Conservation (phyloP, 331 rosid genomes). For the Cydonia oblonga region DNA sequence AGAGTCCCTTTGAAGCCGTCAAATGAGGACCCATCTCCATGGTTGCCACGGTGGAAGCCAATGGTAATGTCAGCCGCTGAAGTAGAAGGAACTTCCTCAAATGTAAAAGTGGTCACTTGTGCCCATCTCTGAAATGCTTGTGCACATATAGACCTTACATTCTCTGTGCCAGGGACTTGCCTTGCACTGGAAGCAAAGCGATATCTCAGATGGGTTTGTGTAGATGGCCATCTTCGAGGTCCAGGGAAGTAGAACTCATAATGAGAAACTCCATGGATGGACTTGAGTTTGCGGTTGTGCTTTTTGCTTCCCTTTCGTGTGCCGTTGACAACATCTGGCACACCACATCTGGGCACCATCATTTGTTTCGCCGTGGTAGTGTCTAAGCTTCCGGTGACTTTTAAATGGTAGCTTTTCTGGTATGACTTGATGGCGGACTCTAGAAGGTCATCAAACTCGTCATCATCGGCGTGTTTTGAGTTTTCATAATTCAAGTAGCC, state of each 20-base stretch:
- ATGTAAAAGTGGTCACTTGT: conserved; percentile 10
- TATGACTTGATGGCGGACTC: conserved; percentile 3
- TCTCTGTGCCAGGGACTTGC: not conserved
- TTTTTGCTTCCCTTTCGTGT: not conserved
- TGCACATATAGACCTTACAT: conserved; percentile 2
- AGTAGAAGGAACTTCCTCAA: not conserved
- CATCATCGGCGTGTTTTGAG: not conserved
- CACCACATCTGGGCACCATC: conserved; percentile 2
- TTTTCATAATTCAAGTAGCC: not conserved
- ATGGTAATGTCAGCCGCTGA: conserved; percentile 4
- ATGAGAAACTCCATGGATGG: not conserved
- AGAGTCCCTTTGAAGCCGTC: not conserved
- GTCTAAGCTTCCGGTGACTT: not conserved
- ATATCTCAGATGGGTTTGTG: not conserved
- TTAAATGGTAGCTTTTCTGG: not conserved
- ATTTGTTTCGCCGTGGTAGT: not conserved
- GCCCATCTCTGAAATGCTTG: conserved; percentile 8
- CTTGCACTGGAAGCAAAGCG: not conserved
- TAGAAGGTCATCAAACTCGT: not conserved
- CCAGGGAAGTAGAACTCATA: not conserved
- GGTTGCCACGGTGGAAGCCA: conserved; percentile 9
- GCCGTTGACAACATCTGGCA: not conserved
- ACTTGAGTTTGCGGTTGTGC: not conserved
- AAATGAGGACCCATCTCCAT: not conserved
- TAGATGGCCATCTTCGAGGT: not conserved